Base-by-base conservation (phyloP, 1,139 yeast species). In the Dujonia santamariae region DNA sequence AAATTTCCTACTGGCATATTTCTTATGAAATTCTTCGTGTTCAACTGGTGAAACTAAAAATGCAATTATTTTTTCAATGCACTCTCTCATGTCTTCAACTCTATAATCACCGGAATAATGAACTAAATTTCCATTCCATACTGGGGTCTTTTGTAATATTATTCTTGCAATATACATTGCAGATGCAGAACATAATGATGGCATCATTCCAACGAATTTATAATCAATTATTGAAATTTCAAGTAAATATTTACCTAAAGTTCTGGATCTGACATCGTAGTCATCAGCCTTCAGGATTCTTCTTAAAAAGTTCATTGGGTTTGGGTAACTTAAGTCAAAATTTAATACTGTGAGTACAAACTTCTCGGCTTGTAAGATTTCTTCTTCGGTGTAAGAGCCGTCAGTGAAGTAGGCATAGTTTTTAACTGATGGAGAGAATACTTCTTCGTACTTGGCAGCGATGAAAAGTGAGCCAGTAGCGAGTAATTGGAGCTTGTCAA, bases 401-500 rank as follows among this genome's bases (percentile, higher is more conserved):
- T 86, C 96, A 30, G 95, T 85, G 48, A 86, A 87, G 54, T 84
- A 85, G 9, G 95, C 90, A 60, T 87, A 88, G 61, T 87, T 85
- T 47, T 80, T 78, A 37, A 88, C 86, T 26, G 94, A 80, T 12
- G 97, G 97, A 7, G 92, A 78, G 54, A 85, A 85, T 31, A 90
- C 96, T 61, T 90, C 97, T 63, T 90, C 97, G 56, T 86, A 88
- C 62, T 92, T 92, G 17, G 97, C 92, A 23, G 97, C 96, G 46
- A 90, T 85, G 59, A 90, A 87, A 44, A 92, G 61, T 16, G 95
- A 80, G 1, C 96, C 88, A 1, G 96, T 85, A 9, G 97, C 97
- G 31, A 90, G 78, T 38, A 90, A 69, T 65, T 92, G 98, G 39
- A 92, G 67, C 61, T 86, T 80, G 52, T 85, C 90, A 41, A 88